Evolutionary conservation across 106 monocot species (phyloP).

Genomic region (Cymbidium sinense): DNA sequence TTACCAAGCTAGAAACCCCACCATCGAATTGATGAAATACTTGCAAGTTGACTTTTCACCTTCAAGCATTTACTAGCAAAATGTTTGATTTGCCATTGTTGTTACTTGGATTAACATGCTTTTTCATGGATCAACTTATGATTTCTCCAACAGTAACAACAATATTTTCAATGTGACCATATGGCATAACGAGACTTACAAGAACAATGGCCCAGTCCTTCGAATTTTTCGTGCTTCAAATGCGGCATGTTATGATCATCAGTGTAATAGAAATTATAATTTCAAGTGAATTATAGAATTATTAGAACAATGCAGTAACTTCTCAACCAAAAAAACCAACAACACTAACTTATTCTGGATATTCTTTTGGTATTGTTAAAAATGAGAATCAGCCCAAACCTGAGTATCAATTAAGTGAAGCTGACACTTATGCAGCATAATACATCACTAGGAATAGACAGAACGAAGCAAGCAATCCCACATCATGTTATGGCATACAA

Average conservation of each 20-base stretch:
- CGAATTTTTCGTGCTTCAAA: slow-evolving; percentile 31
- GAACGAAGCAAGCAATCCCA: too few relatives aligned
- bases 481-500: too few relatives aligned
- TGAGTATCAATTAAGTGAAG: too few relatives aligned
- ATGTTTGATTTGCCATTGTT: background rate
- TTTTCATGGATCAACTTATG: slow-evolving; percentile 29
- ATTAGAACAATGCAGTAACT: too few relatives aligned
- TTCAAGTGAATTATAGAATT: background rate
- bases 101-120: background rate
- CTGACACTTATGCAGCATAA: too few relatives aligned
- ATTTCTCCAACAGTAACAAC: slow-evolving; percentile 32
- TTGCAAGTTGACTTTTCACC: slow-evolving; percentile 30
- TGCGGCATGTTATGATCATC: slow-evolving; percentile 15
- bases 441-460: too few relatives aligned
- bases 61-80: background rate
- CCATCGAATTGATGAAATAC: slow-evolving; percentile 34
- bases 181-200: slow-evolving; percentile 27
- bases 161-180: slow-evolving; percentile 20
- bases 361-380: too few relatives aligned
- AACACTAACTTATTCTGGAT: background rate
- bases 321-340: background rate
- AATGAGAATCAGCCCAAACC: too few relatives aligned
- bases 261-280: background rate
- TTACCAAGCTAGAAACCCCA: slow-evolving; percentile 29
- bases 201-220: slow-evolving; percentile 1